A percentile compares a stretch with the other conserved stretches of the same genome.
These are phyloP conservation scores for Spiraea crenata DNA, from an alignment of 331 rosid genomes.

Conservation along the genomic window DNA sequence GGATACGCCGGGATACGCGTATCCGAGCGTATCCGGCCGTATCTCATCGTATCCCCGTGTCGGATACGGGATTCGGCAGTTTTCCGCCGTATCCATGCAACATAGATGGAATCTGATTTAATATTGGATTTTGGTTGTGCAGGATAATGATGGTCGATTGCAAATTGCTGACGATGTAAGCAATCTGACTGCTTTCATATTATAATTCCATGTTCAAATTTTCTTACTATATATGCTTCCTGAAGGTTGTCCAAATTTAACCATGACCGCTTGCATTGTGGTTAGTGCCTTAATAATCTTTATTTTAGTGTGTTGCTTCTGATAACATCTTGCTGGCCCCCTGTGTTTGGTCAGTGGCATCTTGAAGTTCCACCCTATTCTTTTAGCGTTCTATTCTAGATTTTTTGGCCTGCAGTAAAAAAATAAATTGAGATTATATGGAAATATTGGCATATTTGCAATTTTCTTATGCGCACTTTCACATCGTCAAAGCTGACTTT, in stretches of 20 bases:
- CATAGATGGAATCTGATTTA: background rate
- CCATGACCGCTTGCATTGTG: background rate
- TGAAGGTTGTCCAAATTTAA: background rate
- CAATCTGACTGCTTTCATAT: slow-evolving; percentile 21
- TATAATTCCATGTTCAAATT: slow-evolving; percentile 8
- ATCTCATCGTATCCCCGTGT: too few relatives aligned
- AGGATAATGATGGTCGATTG: slow-evolving; percentile 61
- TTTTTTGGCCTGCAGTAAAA: background rate
- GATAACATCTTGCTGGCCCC: background rate
- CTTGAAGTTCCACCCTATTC: background rate
- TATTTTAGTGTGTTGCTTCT: background rate
- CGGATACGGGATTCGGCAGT: too few relatives aligned
- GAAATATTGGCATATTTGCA: background rate
- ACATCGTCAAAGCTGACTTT: background rate
- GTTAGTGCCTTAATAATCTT: background rate
- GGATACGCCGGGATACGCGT: too few relatives aligned
- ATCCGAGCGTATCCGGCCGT: too few relatives aligned
- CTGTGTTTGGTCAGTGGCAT: background rate
- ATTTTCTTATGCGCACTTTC: background rate
- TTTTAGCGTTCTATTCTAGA: background rate
- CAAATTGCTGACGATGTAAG: slow-evolving; percentile 92
- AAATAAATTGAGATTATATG: background rate
- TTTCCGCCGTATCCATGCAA: too few relatives aligned
- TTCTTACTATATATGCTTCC: slow-evolving; percentile 12
- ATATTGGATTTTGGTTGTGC: slow-evolving; percentile 36